Evolutionary conservation across 2,329 filamentous ascomycete species (phyloP), one percentile per base, ranked within the genome.

Genomic region (Pseudogymnoascus sp.): DNA sequence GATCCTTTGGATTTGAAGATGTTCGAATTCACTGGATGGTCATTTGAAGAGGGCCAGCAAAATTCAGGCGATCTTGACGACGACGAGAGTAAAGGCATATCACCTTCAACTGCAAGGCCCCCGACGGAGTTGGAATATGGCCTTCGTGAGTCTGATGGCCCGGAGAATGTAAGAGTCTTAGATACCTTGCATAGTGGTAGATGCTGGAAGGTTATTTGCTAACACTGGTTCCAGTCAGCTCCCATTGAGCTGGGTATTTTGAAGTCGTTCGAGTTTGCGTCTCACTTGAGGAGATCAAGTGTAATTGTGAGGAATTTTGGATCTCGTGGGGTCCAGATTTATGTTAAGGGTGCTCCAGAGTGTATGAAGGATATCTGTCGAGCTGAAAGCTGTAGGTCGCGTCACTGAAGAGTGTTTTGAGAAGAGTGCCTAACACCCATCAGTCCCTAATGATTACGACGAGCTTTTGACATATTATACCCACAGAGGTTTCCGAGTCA

Each of bases 1-100:
- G 94, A 99, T 68, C 94, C 95, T 3, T 78, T 99, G 1, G 94
- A 99, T 71, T 79, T 96, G 61, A 97, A 97, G 71, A 99, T 99
- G 94, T 99, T 99, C 70, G 87, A 96, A 65, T 99, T 96, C 66
- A 97, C 94, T 0, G 82, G 82, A 5, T 99, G 94, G 94, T 82
- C 83, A 3, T 99, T 90, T 66, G 89, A 96, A 71, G 94, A 99
- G 75, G 90, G 91, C 2, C 85, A 85, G 48, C 85, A 92, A 65
- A 80, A 80, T 58, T 74, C 79, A 21, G 81, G 79, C 26, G 82
- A 82, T 58, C 79, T 79, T 39, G 84, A 88, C 57, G 86, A 90
- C 18, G 89, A 92, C 52, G 88, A 92, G 61, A 86, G 86, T 67
- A 78, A 81, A 3, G 85, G 86, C 6, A 79, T 96, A 35, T 86